phyloP scores from a whole-genome alignment of 78 protist genomes.

The Bigelowiella natans region DNA sequence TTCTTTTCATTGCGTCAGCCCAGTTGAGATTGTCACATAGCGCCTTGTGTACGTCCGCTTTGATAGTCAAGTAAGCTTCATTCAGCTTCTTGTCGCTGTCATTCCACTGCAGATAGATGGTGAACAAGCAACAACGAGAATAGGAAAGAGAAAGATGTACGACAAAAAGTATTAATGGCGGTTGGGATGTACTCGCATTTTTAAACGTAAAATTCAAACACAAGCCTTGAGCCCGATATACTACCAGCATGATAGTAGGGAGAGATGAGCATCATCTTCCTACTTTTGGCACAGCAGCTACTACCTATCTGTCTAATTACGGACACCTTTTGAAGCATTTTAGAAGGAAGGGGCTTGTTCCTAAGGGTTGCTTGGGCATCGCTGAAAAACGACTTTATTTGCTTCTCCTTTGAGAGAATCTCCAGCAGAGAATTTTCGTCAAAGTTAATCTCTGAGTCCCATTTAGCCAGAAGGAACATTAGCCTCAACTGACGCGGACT shows the following conservation, averaged over 20 bases:
- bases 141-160: background rate
- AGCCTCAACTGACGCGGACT: conserved; percentile 24
- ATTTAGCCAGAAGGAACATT: background rate
- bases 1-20: conserved; percentile 28
- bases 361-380: conserved; percentile 43
- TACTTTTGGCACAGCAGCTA: background rate
- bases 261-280: background rate
- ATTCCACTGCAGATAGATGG: background rate
- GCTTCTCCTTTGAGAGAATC: conserved; percentile 30
- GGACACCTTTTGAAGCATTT: background rate
- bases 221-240: background rate
- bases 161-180: background rate
- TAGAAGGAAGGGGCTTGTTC: background rate
- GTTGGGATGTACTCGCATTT: background rate
- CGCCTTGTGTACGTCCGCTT: conserved; percentile 47
- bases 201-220: background rate
- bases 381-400: conserved; percentile 74
- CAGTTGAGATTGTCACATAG: conserved; percentile 82
- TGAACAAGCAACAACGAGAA: background rate
- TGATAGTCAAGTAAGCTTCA: background rate
- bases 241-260: background rate
- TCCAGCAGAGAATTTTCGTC: background rate
- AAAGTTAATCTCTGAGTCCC: background rate
- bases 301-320: background rate
- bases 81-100: background rate